Conservation (phyloP, 768 basidiomycete genomes). For the Mycena crocata region DNA sequence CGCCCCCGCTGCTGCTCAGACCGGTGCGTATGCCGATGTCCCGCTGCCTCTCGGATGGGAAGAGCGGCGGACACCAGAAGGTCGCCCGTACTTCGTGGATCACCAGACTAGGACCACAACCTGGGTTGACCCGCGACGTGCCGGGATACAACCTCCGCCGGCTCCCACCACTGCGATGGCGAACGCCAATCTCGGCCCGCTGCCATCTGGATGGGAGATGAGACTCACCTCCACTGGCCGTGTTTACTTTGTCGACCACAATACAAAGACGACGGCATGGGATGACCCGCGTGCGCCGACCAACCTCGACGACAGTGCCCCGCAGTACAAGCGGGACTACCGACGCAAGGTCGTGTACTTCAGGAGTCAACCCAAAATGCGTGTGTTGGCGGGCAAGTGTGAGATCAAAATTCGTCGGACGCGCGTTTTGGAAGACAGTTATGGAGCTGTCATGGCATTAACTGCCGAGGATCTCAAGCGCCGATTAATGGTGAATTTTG, state of each 20-base stretch:
- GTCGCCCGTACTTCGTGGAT: conserved; percentile 72
- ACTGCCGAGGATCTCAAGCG: conserved; percentile 78
- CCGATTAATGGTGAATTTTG: conserved; percentile 79
- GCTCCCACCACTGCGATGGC: conserved; percentile 60
- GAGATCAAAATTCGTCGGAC: conserved; percentile 86
- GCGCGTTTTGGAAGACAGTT: conserved; percentile 89
- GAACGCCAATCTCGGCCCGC: conserved; percentile 76
- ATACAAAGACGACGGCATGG: conserved; percentile 90
- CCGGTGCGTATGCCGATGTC: conserved; percentile 64
- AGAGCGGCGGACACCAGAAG: conserved; percentile 90
- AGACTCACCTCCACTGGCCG: conserved; percentile 84
- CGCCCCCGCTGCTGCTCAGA: conserved; percentile 42
- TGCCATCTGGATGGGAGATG: conserved; percentile 97
- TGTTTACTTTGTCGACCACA: conserved; percentile 95
- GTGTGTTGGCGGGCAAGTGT: conserved; percentile 81
- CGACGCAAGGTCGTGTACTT: conserved; percentile 93
- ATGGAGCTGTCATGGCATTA: conserved; percentile 84
- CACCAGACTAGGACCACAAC: conserved; percentile 91
- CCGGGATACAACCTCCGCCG: conserved; percentile 60
- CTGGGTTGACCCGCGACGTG: conserved; percentile 88
- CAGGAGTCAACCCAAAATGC: conserved; percentile 89
- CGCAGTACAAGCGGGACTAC: conserved; percentile 97
- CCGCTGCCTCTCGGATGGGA: conserved; percentile 93
- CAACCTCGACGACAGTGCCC: conserved; percentile 86
- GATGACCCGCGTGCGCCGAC: conserved; percentile 91